Percentiles rank a stretch among this genome's conserved stretches.
Evolutionary conservation across 2,329 filamentous ascomycete genomes (phyloP).

Genomic region (Byssochlamys sp.): DNA sequence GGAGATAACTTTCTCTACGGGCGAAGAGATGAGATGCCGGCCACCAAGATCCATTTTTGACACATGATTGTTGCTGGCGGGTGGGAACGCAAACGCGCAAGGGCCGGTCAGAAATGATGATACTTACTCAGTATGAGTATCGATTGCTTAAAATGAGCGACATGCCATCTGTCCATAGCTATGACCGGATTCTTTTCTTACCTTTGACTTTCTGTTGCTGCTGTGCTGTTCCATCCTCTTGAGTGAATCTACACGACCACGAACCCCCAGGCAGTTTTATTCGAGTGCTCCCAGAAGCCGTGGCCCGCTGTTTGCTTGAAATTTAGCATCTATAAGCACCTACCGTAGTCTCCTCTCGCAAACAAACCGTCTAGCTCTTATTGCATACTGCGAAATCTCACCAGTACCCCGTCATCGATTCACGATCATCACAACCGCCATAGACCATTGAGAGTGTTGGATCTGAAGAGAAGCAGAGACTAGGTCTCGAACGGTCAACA

Average conservation of each 20-base stretch:
- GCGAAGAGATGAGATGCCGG: background rate
- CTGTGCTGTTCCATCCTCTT: background rate
- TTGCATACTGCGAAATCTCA: background rate
- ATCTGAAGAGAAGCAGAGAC: background rate
- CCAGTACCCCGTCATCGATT: background rate
- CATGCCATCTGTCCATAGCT: background rate
- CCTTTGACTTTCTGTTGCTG: background rate
- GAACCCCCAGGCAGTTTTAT: background rate
- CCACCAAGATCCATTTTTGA: background rate
- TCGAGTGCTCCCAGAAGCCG: background rate
- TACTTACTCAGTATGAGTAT: background rate
- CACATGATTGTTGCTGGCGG: background rate
- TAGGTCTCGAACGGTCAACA: constrained; percentile 4
- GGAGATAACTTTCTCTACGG: background rate
- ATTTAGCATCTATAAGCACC: background rate
- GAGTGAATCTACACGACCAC: background rate
- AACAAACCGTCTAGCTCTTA: background rate
- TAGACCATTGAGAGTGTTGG: background rate
- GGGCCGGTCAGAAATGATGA: background rate
- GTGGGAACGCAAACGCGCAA: background rate
- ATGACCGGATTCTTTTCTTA: background rate
- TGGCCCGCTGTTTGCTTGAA: background rate
- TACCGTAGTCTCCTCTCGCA: background rate
- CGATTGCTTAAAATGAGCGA: background rate
- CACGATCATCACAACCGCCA: background rate